These are phyloP conservation scores for Pachyrhizus erosus DNA, from an alignment of 306 rosid species.

Conservation along the genomic window DNA sequence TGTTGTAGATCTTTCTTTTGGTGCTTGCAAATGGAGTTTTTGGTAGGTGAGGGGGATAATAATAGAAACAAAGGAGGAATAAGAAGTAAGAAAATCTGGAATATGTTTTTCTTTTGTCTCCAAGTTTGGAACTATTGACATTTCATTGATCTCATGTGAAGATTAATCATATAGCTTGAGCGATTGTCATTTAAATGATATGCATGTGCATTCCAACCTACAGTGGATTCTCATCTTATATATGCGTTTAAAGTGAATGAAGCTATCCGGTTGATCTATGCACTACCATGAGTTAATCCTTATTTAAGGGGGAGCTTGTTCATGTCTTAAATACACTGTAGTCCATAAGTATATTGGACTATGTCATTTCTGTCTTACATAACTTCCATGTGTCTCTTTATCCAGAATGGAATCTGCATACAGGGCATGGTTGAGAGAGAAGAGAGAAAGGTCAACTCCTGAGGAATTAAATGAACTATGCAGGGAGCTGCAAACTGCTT, in stretches of 20 bases:
- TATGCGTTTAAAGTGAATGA: neutral
- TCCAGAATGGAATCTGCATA: slow-evolving; percentile 91
- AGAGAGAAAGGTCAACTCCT: slow-evolving; percentile 58
- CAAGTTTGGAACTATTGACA: neutral
- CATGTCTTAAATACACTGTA: neutral
- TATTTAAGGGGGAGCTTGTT: slow-evolving; percentile 13
- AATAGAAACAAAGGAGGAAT: slow-evolving; percentile 9
- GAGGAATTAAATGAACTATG: slow-evolving; percentile 68
- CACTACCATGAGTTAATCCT: neutral
- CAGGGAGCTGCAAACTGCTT: slow-evolving; percentile 91
- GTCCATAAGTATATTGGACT: slow-evolving; percentile 16
- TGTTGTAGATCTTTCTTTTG: neutral
- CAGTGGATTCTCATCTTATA: slow-evolving; percentile 20
- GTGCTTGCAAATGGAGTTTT: neutral
- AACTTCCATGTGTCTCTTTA: slow-evolving; percentile 27
- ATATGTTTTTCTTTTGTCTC: neutral
- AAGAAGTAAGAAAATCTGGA: neutral
- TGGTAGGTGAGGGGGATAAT: neutral
- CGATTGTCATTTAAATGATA: slow-evolving; percentile 19
- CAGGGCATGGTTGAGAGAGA: slow-evolving; percentile 80
- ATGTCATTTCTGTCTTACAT: slow-evolving; percentile 25
- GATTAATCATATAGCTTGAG: slow-evolving; percentile 10
- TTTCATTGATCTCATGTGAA: slow-evolving; percentile 11
- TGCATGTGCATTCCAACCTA: neutral
- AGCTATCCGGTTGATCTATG: neutral